Conservation (phyloP, 495 filamentous ascomycete species). For the Tetracladium marchalianum region DNA sequence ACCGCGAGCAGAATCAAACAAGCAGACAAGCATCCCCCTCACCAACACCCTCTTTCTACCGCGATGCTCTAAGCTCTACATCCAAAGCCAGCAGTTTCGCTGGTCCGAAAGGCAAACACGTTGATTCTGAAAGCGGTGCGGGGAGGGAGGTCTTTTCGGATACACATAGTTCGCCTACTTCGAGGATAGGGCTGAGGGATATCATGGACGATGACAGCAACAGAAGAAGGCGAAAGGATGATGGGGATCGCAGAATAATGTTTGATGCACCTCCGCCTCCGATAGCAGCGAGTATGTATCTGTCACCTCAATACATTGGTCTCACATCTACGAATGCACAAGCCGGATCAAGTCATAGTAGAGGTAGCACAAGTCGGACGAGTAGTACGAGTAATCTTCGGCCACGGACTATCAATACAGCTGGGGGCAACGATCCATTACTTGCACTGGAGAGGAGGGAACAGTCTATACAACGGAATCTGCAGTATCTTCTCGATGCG, state of each 20-base stretch:
- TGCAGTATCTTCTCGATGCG: conserved; percentile 76
- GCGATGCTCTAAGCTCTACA: conserved; percentile 2
- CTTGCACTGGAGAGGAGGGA: conserved; percentile 37
- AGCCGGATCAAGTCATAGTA: background rate
- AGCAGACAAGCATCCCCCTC: conserved; percentile 6
- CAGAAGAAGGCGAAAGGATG: background rate
- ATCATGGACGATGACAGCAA: background rate
- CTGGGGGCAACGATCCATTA: conserved; percentile 11
- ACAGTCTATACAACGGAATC: conserved; percentile 56
- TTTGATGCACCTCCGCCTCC: conserved; percentile 19
- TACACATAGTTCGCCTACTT: conserved; percentile 3
- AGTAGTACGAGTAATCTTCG: background rate
- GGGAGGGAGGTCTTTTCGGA: no score
- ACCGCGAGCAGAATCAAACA: background rate
- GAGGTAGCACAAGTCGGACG: background rate
- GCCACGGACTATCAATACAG: conserved; percentile 1
- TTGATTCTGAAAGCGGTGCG: no score
- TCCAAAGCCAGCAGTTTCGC: background rate
- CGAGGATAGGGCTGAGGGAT: background rate
- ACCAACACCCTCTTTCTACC: conserved; percentile 17
- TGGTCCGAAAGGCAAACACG: no score
- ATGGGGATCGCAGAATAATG: conserved; percentile 5
- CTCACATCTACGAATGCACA: background rate
- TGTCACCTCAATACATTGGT: background rate
- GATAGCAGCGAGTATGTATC: conserved; percentile 9